Evolutionary conservation across 2,329 filamentous ascomycete species (phyloP), one percentile per base, ranked within the genome.

Genomic region (Pyricularia grisea): DNA sequence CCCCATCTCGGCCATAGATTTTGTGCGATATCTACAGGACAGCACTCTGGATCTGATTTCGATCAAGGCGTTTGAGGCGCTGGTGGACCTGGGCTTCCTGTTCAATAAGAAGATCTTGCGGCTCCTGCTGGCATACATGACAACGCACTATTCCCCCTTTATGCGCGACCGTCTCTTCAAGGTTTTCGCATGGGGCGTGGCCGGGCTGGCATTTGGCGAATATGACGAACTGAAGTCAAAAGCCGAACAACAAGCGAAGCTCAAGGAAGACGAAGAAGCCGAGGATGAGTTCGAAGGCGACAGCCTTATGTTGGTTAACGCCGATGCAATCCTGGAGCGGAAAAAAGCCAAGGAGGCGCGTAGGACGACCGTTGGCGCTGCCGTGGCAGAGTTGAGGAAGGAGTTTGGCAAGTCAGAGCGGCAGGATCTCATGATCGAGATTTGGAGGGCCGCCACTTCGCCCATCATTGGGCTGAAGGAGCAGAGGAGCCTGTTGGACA

Each of bases 1-100:
- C 42, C 82, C 84, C 0, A 76, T 79, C 36, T 80, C 83, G 60
- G 82, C 84, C 0, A 72, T 85, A 55, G 84, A 87, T 70, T 90
- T 90, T 74, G 81, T 86, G 27, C 85, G 88, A 72, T 91, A 91
- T 73, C 79, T 90, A 11, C 84, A 89, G 72, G 88, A 91, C 73
- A 87, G 84, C 69, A 90, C 87, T 6, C 79, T 82, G 66, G 88
- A 90, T 72, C 77, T 84, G 55, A 87, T 91, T 67, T 85, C 88
- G 27, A 85, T 90, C 77, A 89, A 89, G 76, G 87, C 87, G 1
- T 90, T 88, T 69, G 86, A 90, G 72, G 83, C 85, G 11, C 78
- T 91, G 64, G 81, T 90, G 55, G 87, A 90, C 71, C 82, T 90
- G n/a, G 87, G 87, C 0, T 82, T 84, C 66, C 79, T 91, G 73